Conservation (phyloP, 139 green algal species). For the Micromonas commoda region DNA sequence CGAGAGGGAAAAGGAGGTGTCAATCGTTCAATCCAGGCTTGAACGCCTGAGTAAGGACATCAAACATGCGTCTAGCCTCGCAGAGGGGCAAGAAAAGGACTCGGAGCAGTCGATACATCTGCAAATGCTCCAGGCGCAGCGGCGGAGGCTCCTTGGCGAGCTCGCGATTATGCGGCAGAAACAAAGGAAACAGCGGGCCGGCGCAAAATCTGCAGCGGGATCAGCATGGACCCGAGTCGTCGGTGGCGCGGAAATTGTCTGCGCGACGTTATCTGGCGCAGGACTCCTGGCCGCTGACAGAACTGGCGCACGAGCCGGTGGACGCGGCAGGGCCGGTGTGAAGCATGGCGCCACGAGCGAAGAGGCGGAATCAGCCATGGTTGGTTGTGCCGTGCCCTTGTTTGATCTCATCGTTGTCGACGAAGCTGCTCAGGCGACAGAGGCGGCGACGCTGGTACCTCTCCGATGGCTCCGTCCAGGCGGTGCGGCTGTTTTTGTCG, state of each 20-base stretch:
- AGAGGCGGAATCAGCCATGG: not conserved
- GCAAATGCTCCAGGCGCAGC: not conserved
- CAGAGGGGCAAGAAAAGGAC: not conserved
- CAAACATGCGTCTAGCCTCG: not conserved
- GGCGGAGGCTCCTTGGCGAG: not conserved
- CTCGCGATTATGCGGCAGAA: not conserved
- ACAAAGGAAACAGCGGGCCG: not conserved
- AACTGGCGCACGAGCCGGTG: too few species aligned
- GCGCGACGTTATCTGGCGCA: constrained; percentile 2
- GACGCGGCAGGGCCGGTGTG: too few species aligned
- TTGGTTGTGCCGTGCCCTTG: not conserved
- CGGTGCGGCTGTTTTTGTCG: constrained; percentile 68
- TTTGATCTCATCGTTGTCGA: constrained; percentile 6
- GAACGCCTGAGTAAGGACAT: not conserved
- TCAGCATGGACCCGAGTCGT: constrained; percentile 1
- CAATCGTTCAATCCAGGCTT: not conserved
- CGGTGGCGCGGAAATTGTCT: not conserved
- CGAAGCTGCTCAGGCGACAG: not conserved
- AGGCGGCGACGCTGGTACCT: not conserved
- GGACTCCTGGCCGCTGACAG: too few species aligned
- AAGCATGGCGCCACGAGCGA: not conserved
- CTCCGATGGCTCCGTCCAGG: not conserved
- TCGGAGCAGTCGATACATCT: not conserved
- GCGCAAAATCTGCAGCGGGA: not conserved
- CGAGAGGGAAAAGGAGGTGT: not conserved